phyloP scores from a whole-genome alignment of 441 rosid genomes.

The Raphanus hybrid region DNA sequence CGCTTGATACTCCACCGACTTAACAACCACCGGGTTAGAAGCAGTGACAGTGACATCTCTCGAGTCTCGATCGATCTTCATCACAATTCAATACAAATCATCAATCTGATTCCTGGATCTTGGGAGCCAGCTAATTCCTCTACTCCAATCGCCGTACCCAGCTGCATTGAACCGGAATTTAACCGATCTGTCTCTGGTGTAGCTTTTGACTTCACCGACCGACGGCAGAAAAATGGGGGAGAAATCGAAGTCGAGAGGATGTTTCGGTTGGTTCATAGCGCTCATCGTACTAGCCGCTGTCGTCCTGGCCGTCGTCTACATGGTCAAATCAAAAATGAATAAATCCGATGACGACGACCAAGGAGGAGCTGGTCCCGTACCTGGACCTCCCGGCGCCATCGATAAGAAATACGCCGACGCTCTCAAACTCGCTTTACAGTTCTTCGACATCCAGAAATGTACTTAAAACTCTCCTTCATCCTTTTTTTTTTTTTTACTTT shows the following conservation, averaged over 20 bases:
- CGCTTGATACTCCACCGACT: constrained; percentile 1
- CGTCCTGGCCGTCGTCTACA: constrained; percentile 57
- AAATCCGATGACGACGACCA: constrained; percentile 47
- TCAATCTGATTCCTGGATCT: constrained; percentile 26
- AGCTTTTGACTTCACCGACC: neutral
- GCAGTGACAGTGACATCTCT: neutral
- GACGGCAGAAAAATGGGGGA: constrained; percentile 46
- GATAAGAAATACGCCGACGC: constrained; percentile 80
- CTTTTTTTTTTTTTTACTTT: neutral
- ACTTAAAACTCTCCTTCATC: constrained; percentile 4
- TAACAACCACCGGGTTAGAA: neutral
- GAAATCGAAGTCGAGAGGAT: constrained; percentile 65
- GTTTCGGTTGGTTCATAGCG: constrained; percentile 64
- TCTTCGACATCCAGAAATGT: constrained; percentile 96
- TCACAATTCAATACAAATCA: neutral
- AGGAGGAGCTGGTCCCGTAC: constrained; percentile 44
- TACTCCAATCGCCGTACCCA: too few relatives aligned
- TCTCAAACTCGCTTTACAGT: constrained; percentile 76
- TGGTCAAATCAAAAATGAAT: constrained; percentile 48
- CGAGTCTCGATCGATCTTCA: neutral
- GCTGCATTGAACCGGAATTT: too few relatives aligned
- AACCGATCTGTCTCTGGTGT: too few relatives aligned
- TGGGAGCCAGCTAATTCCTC: too few relatives aligned
- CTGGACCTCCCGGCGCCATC: constrained; percentile 85
- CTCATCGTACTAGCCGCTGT: constrained; percentile 54